Evolutionary conservation across 2,329 filamentous ascomycete genomes (phyloP), one percentile per base, ranked within the genome.

Genomic region (Penicillium sp.): DNA sequence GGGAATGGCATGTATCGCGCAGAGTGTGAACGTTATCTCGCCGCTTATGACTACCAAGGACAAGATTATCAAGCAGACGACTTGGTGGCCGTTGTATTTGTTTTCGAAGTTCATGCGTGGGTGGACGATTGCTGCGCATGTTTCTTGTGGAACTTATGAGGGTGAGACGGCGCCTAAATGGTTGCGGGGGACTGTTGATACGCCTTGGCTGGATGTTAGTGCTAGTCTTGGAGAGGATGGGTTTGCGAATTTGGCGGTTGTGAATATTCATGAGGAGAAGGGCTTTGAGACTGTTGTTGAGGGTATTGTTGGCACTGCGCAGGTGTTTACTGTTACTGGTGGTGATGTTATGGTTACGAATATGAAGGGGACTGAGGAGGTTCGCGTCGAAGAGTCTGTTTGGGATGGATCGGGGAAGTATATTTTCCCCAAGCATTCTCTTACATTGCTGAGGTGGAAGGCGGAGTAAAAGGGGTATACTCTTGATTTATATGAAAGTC

Each of bases 1-100:
- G 35, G 88, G 86, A 65, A 92, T 92, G 88, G 87, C 88, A 33
- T 90, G 88, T 68, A 87, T 92, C 54, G 89, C 89, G 1, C 89
- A 92, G 73, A 85, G 80, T 48, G 87, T 92, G 60, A 92, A 92
- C 68, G 89, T 92, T 55, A 90, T 92, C 64, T 85, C 83, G 1
- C 89, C 89, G 1, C 78, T 92, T 11, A 89, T 91, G 86, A 92
- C 89, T 1, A 86, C 79, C 2, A 76, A 79, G 51, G 73, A 79
- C 0, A 87, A 88, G 0, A 73, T 91, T 45, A 70, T 85, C 47
- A 87, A 86, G 75, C 89, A 92, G 75, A 84, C 88, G 0, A 90
- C 84, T 3, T 92, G 87, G 85, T 91, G 86, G 85, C 86, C 88
- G 6, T 76, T 90, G 46, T 78, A 86, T 54, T 78, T 92, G 26